Conservation (phyloP, 1,284 basidiomycete genomes). For the Boletellus deceptivus region DNA sequence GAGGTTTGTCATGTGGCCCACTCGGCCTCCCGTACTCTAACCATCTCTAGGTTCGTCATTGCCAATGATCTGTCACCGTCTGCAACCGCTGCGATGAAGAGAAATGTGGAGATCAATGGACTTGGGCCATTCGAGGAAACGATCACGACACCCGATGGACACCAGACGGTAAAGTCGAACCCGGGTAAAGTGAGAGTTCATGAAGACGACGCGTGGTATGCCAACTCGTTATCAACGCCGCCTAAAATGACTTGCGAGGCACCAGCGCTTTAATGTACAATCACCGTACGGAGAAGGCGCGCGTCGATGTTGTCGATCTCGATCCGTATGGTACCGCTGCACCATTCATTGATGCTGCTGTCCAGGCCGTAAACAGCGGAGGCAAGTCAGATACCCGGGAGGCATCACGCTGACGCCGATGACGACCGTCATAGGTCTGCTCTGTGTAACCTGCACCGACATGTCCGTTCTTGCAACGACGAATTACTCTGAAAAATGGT, state of each 20-base stretch:
- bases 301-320: conserved; percentile 93
- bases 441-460: conserved; percentile 98
- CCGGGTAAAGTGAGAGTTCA: conserved; percentile 75
- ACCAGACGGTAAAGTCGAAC: conserved; percentile 13
- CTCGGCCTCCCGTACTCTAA: conserved; percentile 3
- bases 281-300: conserved; percentile 70
- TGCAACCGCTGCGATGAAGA: conserved; percentile 84
- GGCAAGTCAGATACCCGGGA: conserved; percentile 44
- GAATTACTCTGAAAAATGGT: conserved; percentile 98
- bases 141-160: conserved; percentile 18
- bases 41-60: conserved; percentile 64
- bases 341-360: conserved; percentile 95
- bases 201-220: conserved; percentile 91
- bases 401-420: conserved; percentile 4
- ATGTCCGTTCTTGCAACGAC: conserved; percentile 90
- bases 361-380: conserved; percentile 88
- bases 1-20: conserved; percentile 48
- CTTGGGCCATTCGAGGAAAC: conserved; percentile 47
- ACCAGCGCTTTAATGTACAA: conserved; percentile 86
- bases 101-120: conserved; percentile 89
- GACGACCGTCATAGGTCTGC: conserved; percentile 50
- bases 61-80: conserved; percentile 90
- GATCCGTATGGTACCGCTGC: conserved; percentile 98
- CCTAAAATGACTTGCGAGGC: neutral
- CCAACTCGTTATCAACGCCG: neutral